Percentiles rank a stretch among this genome's conserved stretches.
Conservation (phyloP, 441 rosid genomes). For the Populus hybrid region DNA sequence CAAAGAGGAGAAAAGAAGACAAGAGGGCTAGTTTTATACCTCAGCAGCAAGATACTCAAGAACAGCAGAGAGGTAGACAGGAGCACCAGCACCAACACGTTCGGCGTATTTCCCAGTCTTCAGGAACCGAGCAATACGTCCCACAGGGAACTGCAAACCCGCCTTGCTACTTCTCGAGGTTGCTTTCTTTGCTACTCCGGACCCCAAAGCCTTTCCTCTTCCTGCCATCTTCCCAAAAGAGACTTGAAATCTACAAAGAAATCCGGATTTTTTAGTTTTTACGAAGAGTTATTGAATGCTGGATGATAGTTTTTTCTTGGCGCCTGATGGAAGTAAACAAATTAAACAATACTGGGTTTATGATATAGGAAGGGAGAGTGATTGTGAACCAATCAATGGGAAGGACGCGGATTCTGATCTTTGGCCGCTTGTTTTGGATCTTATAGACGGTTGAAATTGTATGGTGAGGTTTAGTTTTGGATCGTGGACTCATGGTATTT, state of each 20-base stretch:
- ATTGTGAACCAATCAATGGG: neutral
- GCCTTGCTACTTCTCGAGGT: constrained; percentile 44
- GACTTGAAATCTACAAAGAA: neutral
- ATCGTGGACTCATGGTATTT: neutral
- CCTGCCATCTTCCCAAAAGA: constrained; percentile 3
- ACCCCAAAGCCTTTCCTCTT: constrained; percentile 8
- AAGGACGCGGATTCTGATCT: constrained; percentile 2
- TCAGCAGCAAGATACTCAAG: constrained; percentile 59
- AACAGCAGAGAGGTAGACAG: constrained; percentile 56
- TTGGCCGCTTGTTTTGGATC: neutral
- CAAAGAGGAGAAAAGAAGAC: too few relatives aligned
- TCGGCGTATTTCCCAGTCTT: constrained; percentile 49
- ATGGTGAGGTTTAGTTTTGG: neutral
- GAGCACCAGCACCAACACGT: constrained; percentile 47
- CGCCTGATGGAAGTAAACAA: neutral
- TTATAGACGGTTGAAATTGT: neutral
- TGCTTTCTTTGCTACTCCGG: constrained; percentile 17
- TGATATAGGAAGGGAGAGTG: neutral
- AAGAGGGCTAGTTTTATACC: constrained; percentile 19
- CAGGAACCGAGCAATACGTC: constrained; percentile 53
- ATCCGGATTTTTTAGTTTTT: neutral
- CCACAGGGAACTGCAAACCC: constrained; percentile 53
- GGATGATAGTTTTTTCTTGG: too few relatives aligned
- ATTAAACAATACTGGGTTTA: neutral
- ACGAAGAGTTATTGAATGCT: neutral